These are phyloP conservation scores for Candida loeiensis DNA, from an alignment of 805 yeast genomes.

Conservation along the genomic window DNA sequence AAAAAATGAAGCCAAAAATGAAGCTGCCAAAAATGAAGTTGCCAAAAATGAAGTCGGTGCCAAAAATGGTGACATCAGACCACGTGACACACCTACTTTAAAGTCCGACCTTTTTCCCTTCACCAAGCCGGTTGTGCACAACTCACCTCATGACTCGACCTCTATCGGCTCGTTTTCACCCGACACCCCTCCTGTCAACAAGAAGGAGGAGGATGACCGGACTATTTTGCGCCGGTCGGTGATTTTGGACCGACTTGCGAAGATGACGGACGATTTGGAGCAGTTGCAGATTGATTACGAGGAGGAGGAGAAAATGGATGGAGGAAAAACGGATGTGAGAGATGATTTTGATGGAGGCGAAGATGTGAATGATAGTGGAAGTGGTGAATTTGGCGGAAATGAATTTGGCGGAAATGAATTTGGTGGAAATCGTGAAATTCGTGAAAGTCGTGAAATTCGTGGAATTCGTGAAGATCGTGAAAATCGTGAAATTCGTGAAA, in stretches of 20 bases:
- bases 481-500: too few relatives aligned
- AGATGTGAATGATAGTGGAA: not conserved
- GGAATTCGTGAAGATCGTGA: too few relatives aligned
- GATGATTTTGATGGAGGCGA: not conserved
- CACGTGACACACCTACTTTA: too few relatives aligned
- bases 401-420: too few relatives aligned
- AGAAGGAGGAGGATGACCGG: constrained; percentile 12
- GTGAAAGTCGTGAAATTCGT: too few relatives aligned
- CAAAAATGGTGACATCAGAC: not conserved
- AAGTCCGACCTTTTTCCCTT: not conserved
- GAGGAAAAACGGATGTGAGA: constrained; percentile 17
- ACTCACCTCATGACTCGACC: constrained; percentile 3
- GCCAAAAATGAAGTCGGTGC: not conserved
- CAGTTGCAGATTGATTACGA: constrained; percentile 19
- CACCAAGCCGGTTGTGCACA: not conserved
- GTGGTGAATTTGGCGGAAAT: too few relatives aligned
- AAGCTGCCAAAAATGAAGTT: too few relatives aligned
- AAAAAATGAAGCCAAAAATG: not conserved
- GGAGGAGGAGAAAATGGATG: constrained; percentile 13
- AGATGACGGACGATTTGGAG: constrained; percentile 37
- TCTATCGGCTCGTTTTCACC: constrained; percentile 39
- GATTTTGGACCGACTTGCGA: constrained; percentile 35
- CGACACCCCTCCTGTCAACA: constrained; percentile 28
- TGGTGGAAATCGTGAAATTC: too few relatives aligned
- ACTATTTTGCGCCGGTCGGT: constrained; percentile 30